Evolutionary conservation across 2,329 filamentous ascomycete genomes (phyloP).

Genomic region (Sclerotinia subarctica): DNA sequence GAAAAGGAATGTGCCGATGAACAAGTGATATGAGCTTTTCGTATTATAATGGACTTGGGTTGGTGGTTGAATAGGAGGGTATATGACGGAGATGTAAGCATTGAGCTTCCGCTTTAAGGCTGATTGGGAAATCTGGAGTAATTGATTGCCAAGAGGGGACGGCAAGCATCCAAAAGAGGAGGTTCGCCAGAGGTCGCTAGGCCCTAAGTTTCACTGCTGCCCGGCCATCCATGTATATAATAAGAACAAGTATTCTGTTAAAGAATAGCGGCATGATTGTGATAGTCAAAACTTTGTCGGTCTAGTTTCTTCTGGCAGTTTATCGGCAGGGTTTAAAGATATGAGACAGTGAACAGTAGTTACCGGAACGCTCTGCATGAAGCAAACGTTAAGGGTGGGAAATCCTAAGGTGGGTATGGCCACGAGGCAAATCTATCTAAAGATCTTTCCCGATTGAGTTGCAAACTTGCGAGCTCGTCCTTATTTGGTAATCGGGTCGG

Average conservation of each 20-base stretch:
- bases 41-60: slow-evolving; percentile 25
- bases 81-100: slow-evolving; percentile 36
- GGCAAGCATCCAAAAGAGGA: slow-evolving; percentile 30
- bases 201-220: slow-evolving; percentile 31
- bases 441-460: slow-evolving; percentile 20
- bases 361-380: slow-evolving; percentile 13
- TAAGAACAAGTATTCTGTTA: slow-evolving; percentile 18
- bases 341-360: slow-evolving; percentile 8
- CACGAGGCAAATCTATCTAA: slow-evolving; percentile 17
- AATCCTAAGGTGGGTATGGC: slow-evolving; percentile 18
- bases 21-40: slow-evolving; percentile 27
- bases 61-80: slow-evolving; percentile 30
- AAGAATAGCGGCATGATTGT: neutral
- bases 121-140: slow-evolving; percentile 39
- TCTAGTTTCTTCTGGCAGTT: slow-evolving; percentile 2
- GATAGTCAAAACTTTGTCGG: neutral
- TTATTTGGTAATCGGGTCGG: slow-evolving; percentile 12
- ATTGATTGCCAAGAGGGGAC: slow-evolving; percentile 29
- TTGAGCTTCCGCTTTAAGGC: slow-evolving; percentile 38
- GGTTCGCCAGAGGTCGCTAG: slow-evolving; percentile 28
- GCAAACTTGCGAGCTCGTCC: slow-evolving; percentile 13
- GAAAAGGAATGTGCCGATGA: slow-evolving; percentile 31
- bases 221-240: slow-evolving; percentile 30
- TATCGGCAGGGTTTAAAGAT: slow-evolving; percentile 7
- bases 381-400: slow-evolving; percentile 11